Conservation (phyloP, 2,329 filamentous ascomycete species). For the Didymosphaeria variabile region DNA sequence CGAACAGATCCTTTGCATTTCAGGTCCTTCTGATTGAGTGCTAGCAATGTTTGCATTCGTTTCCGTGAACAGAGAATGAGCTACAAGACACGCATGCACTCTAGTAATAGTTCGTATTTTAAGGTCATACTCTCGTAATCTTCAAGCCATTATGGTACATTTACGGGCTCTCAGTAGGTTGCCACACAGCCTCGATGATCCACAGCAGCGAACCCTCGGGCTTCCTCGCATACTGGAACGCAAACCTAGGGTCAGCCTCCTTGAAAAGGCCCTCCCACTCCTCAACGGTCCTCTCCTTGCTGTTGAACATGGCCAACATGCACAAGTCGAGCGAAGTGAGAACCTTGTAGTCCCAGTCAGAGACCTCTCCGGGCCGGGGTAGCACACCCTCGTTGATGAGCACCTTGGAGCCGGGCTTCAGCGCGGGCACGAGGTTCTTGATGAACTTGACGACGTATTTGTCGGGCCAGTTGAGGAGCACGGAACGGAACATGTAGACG, state of each 20-base stretch:
- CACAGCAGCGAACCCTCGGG: slow-evolving; percentile 7
- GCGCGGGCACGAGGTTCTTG: slow-evolving; percentile 36
- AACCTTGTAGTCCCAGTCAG: slow-evolving; percentile 12
- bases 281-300: slow-evolving; percentile 10
- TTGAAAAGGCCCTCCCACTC: slow-evolving; percentile 11
- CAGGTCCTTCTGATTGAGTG: no score
- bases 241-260: slow-evolving; percentile 7
- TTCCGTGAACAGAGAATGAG: no score
- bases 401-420: slow-evolving; percentile 23
- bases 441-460: slow-evolving; percentile 43
- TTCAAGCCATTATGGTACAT: neutral
- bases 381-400: slow-evolving; percentile 19
- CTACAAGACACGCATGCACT: neutral
- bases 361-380: slow-evolving; percentile 9
- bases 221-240: neutral
- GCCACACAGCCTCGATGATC: slow-evolving; percentile 16
- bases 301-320: slow-evolving; percentile 15
- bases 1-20: no score
- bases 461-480: slow-evolving; percentile 48
- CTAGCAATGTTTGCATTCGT: no score
- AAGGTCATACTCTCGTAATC: neutral
- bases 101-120: no score
- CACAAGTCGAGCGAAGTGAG: slow-evolving; percentile 7
- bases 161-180: slow-evolving; percentile 2
- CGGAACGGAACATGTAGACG: slow-evolving; percentile 55